phyloP scores from a whole-genome alignment of 495 filamentous ascomycete genomes.

The Astrothelium subdiscretum region DNA sequence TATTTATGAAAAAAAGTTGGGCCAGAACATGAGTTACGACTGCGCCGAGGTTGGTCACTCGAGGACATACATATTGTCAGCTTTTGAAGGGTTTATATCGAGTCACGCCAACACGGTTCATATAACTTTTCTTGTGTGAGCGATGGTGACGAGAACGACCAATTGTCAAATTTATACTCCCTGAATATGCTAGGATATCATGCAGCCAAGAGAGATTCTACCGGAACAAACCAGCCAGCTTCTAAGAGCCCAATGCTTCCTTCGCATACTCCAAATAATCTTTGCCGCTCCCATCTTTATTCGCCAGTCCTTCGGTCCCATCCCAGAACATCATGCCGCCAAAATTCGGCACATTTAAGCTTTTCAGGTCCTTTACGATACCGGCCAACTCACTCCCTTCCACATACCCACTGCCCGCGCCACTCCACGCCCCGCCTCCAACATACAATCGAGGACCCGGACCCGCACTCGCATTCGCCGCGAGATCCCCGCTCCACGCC shows the following conservation, averaged over 20 bases:
- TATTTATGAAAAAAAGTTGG: no score
- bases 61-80: no score
- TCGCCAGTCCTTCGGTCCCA: conserved; percentile 47
- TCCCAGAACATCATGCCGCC: conserved; percentile 69
- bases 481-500: conserved; percentile 34
- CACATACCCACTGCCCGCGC: conserved; percentile 38
- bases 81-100: no score
- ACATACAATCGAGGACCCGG: conserved; percentile 35
- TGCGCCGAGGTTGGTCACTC: no score
- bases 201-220: no score
- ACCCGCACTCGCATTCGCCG: conserved; percentile 32
- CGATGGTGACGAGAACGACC: no score
- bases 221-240: not conserved
- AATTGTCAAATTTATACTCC: no score
- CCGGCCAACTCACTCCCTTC: conserved; percentile 27
- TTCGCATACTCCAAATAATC: conserved; percentile 15
- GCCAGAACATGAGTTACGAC: no score
- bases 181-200: no score
- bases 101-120: no score
- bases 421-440: conserved; percentile 34
- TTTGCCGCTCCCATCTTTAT: conserved; percentile 23
- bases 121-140: no score
- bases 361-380: conserved; percentile 23
- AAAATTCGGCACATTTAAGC: conserved; percentile 37
- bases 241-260: conserved; percentile 1